Base-by-base conservation (phyloP, 306 rosid genomes). In the Parietaria judaica region DNA sequence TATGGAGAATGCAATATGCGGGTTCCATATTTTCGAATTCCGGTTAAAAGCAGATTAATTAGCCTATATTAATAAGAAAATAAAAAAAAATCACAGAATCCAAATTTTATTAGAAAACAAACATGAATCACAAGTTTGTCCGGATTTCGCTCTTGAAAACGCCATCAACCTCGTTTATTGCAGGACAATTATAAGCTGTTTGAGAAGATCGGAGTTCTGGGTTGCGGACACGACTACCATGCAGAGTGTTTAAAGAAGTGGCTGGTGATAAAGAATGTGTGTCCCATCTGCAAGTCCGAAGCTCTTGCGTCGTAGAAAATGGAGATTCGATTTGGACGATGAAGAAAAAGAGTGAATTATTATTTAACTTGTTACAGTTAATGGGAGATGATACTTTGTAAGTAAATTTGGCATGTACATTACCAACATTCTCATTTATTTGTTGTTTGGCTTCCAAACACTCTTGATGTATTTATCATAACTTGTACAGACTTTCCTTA, bases 231-330 rank as follows among this genome's bases (percentile, higher is more conserved):
- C 5, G 94, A 88, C 51, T 94, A 94, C 51, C 99, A 94, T 64
- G 90, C 76, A 12, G 76, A 68, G 47, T 94, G 99, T 83, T 66
- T 94, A 16, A 84, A 63, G 81, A 82, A 84, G 66, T 94, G 99
- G 99, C 67, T 94, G 78, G 72, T 82, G 15, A 80, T 86, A 7
- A 94, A 94, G 76, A 94, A 94, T 53, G 94, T 81, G 16, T 94
- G 99, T 70, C 97, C 99, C 11, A 61, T 94, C 64, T 94, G 99
- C 95, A 94, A 94, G 74, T 88, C 94, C 6, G 97, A 94, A 77
- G 99, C 99, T 11, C 56, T 86, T 76, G 60, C 52, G 35, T 68
- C 57, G 66, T 87, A 81, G 75, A 36, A 62, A 56, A 41, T 39
- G 61, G 67, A 48, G 45, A 41, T 41, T 41, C 15, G 3, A 14